These are phyloP conservation scores for Bonia amplexicaulis DNA, from an alignment of 176 grass and related monocot species.

Conservation along the genomic window DNA sequence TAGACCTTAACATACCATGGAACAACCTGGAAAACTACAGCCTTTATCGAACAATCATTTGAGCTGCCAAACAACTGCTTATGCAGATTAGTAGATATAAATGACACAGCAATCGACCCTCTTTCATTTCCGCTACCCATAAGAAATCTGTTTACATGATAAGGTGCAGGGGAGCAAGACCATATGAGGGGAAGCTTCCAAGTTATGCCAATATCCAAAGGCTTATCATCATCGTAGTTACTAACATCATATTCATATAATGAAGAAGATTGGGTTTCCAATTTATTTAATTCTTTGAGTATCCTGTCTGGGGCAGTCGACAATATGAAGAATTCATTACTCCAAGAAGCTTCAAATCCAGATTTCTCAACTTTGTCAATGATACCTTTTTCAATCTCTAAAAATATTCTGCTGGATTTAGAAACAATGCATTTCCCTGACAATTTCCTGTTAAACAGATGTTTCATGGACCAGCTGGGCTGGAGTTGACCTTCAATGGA, in stretches of 20 bases:
- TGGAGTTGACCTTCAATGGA: slow-evolving; percentile 43
- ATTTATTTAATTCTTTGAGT: slow-evolving; percentile 44
- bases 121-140: slow-evolving; percentile 98
- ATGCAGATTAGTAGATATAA: slow-evolving; percentile 52
- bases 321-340: slow-evolving; percentile 55
- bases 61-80: slow-evolving; percentile 41
- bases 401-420: slow-evolving; percentile 69
- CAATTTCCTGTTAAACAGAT: slow-evolving; percentile 77
- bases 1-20: slow-evolving; percentile 99
- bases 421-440: slow-evolving; percentile 68
- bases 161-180: slow-evolving; percentile 61
- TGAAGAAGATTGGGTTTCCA: slow-evolving; percentile 35
- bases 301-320: slow-evolving; percentile 51
- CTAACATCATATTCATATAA: slow-evolving; percentile 70
- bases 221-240: slow-evolving; percentile 53
- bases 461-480: slow-evolving; percentile 76
- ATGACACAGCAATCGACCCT: slow-evolving; percentile 91
- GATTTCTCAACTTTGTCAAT: slow-evolving; percentile 33
- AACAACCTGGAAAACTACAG: slow-evolving; percentile 85
- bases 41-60: slow-evolving; percentile 57
- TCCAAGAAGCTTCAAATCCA: slow-evolving; percentile 44
- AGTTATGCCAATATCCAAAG: slow-evolving; percentile 77
- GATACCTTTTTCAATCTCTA: slow-evolving; percentile 70
- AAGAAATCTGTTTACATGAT: slow-evolving; percentile 82
- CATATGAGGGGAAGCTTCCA: slow-evolving; percentile 74